Evolutionary conservation across 768 basidiomycete genomes (phyloP).

Genomic region (Russula sp.): DNA sequence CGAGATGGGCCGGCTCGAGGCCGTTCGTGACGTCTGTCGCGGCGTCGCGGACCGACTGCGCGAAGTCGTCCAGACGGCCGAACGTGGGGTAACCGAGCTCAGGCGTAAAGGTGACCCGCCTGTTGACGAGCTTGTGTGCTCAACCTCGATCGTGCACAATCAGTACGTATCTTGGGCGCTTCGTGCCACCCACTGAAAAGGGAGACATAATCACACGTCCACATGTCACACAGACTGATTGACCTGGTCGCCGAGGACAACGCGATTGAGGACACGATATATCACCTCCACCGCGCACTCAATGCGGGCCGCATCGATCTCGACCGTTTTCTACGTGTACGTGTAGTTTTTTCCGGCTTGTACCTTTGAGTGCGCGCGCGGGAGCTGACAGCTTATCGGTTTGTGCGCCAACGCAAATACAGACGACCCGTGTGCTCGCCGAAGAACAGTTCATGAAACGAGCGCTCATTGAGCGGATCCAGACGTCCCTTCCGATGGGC

Average conservation of each 20-base stretch:
- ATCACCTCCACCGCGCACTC: conserved; percentile 91
- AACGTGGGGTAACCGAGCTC: conserved; percentile 73
- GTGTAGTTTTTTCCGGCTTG: conserved; percentile 35
- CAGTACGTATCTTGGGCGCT: conserved; percentile 60
- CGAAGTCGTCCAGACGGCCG: conserved; percentile 60
- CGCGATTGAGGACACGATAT: conserved; percentile 97
- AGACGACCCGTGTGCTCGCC: conserved; percentile 83
- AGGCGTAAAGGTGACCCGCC: conserved; percentile 84
- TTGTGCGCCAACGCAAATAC: conserved; percentile 24
- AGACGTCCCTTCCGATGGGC: conserved; percentile 53
- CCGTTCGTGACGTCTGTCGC: conserved; percentile 87
- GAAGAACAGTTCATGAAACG: conserved; percentile 98
- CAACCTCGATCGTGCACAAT: conserved; percentile 93
- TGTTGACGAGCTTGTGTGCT: conserved; percentile 95
- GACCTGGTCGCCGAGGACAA: conserved; percentile 99
- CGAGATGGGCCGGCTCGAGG: conserved; percentile 92
- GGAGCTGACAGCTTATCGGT: conserved; percentile 11
- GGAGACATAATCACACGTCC: conserved; percentile 3
- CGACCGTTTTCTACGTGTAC: conserved; percentile 87
- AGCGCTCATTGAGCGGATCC: conserved; percentile 90
- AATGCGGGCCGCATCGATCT: conserved; percentile 90
- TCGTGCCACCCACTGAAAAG: conserved; percentile 5
- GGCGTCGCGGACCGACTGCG: conserved; percentile 68
- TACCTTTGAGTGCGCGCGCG: conserved; percentile 1
- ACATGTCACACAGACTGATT: conserved; percentile 60